Evolutionary conservation across 345 rosid genomes (phyloP).

Genomic region (Chamaenerion angustifolium): DNA sequence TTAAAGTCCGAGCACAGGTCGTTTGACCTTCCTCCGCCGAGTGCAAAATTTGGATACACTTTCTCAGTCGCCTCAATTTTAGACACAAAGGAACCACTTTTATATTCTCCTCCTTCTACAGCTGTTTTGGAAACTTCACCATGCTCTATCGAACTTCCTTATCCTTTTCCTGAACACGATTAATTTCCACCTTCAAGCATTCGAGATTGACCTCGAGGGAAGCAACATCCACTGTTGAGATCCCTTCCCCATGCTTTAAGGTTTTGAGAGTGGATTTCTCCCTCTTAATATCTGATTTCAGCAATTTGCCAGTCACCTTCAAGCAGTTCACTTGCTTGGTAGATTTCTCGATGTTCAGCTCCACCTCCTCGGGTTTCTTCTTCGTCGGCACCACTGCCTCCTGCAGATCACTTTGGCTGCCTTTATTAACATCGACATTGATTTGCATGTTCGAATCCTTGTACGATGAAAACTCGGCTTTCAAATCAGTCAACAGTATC

Average conservation of each 20-base stretch:
- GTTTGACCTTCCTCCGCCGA: too few species aligned
- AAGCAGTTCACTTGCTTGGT: too few species aligned
- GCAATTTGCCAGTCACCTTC: too few species aligned
- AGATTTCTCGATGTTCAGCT: slow-evolving; percentile 63
- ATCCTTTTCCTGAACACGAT: too few species aligned
- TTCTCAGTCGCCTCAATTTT: slow-evolving; percentile 66
- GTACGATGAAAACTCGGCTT: slow-evolving; percentile 68
- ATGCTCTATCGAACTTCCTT: slow-evolving; percentile 49
- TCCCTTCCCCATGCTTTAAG: slow-evolving; percentile 68
- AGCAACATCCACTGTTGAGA: slow-evolving; percentile 66
- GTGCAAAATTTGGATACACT: slow-evolving; percentile 36
- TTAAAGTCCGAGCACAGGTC: too few species aligned
- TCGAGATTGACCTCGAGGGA: slow-evolving; percentile 72
- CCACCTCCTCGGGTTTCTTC: slow-evolving; percentile 77
- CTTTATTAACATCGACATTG: slow-evolving; percentile 18
- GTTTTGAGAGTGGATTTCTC: slow-evolving; percentile 42
- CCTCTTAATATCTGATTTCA: too few species aligned
- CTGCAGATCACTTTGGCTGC: slow-evolving; percentile 35
- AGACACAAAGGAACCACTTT: slow-evolving; percentile 52
- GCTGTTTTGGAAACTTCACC: slow-evolving; percentile 55
- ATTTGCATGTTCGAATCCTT: slow-evolving; percentile 48
- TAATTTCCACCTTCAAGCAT: too few species aligned
- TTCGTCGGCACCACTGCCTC: slow-evolving; percentile 54
- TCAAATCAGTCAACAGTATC: slow-evolving; percentile 61
- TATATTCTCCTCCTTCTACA: slow-evolving; percentile 52